Evolutionary conservation across 179 eudicot species (phyloP).

Genomic region (Silene vulgaris): DNA sequence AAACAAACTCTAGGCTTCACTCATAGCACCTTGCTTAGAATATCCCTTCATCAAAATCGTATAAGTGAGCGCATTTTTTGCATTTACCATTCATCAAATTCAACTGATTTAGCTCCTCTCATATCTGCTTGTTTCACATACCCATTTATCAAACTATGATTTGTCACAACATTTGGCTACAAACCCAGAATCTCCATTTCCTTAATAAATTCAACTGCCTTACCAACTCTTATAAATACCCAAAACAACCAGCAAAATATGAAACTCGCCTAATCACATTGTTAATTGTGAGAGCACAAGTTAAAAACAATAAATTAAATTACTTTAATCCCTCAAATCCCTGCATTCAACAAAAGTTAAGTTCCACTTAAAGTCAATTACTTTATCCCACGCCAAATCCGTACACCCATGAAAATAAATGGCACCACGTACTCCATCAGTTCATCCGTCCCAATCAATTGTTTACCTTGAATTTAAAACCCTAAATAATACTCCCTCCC

Average conservation of each 20-base stretch:
- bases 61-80: constrained; percentile 24
- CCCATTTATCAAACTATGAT: constrained; percentile 74
- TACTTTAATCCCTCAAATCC: constrained; percentile 23
- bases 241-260: no score
- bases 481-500: no score
- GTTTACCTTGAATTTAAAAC: neutral
- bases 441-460: no score
- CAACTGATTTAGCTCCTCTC: constrained; percentile 49
- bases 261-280: no score
- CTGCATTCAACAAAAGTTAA: constrained; percentile 29
- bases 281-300: constrained; percentile 24
- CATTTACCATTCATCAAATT: constrained; percentile 44
- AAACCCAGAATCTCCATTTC: constrained; percentile 49
- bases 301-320: constrained; percentile 2
- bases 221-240: constrained; percentile 46
- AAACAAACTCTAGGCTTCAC: constrained; percentile 64
- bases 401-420: neutral
- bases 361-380: neutral
- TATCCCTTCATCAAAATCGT: constrained; percentile 53
- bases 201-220: constrained; percentile 43
- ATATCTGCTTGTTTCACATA: constrained; percentile 50
- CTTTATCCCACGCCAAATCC: constrained; percentile 14
- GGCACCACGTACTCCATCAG: neutral
- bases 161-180: constrained; percentile 57
- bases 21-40: constrained; percentile 43